Evolutionary conservation across 2,329 filamentous ascomycete genomes (phyloP), one percentile per base, ranked within the genome.

Genomic region (Botrytis byssoidea): DNA sequence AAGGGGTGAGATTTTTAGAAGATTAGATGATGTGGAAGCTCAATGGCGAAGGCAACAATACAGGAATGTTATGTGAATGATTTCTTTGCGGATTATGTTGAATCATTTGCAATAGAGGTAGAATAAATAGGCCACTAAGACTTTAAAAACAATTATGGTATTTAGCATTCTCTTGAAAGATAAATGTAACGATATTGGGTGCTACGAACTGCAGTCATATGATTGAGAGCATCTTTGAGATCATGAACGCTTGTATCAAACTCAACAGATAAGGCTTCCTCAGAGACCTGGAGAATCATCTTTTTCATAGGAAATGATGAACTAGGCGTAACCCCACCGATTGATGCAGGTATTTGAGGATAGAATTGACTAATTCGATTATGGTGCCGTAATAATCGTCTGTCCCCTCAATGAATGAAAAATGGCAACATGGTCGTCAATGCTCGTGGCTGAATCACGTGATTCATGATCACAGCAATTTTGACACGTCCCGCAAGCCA

Each of bases 21-120:
- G 51, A 35, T 32, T 46, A n/a, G 51, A 72, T 60, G 63, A 72
- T 61, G 51, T 69, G 29, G 48, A 72, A 35, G 71, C 71, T 22
- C 71, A 64, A 71, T 64, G 42, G 69, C 25, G 25, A 44, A 37
- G 55, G 42, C 55, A 32, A 44, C n/a, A 48, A n/a, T 35, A 70
- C 16, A 14, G 40, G 22, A 70, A 70, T 60, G 2, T 44, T 7
- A 60, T 35, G n/a, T 63, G 22, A 12, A 63, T 16, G 9, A 18
- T 16, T 18, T 20, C 10, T 37, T 35, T 14, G 20, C 16, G n/a
- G 2, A 8, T 40, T 25, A 25, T 10, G 32, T 32, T 29, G 1
- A 42, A 5, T 6, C 14, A 9, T 12, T 32, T 46, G 10, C 14
- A 37, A 48, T 37, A 29, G 25, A 29, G 64, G 7, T 7, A 20